Percentiles rank a stretch among this genome's conserved stretches.
These are phyloP conservation scores for Xerocomus potaroensis DNA, from an alignment of 768 basidiomycete species.

Conservation along the genomic window DNA sequence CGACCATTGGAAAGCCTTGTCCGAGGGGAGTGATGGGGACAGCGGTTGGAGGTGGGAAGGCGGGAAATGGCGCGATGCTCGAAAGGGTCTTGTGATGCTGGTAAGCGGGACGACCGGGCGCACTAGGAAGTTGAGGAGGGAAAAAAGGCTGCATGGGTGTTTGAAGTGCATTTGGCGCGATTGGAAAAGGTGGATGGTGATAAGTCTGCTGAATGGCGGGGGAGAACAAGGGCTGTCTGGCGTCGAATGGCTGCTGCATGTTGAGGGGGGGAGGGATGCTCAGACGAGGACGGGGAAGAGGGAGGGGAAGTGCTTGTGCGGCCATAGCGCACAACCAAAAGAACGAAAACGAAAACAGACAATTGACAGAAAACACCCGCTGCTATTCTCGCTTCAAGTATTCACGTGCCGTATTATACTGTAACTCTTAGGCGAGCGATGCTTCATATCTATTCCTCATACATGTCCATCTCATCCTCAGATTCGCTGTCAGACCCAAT, in stretches of 20 bases:
- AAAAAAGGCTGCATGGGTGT: constrained; percentile 76
- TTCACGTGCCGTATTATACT: constrained; percentile 10
- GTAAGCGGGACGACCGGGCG: constrained; percentile 47
- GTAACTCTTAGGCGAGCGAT: no score
- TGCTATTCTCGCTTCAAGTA: constrained; percentile 9
- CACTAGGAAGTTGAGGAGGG: constrained; percentile 42
- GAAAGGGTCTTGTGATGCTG: constrained; percentile 51
- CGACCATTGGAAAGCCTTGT: constrained; percentile 52
- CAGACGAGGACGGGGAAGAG: constrained; percentile 44
- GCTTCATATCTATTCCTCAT: constrained; percentile 33
- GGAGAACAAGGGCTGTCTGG: constrained; percentile 37
- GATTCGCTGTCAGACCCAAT: constrained; percentile 48
- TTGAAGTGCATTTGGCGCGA: constrained; percentile 46
- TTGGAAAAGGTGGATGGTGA: constrained; percentile 48
- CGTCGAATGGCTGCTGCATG: constrained; percentile 55
- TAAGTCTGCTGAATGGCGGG: constrained; percentile 48
- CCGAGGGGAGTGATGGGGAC: constrained; percentile 60
- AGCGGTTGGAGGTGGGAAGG: constrained; percentile 51
- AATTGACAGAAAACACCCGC: neutral
- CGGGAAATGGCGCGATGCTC: constrained; percentile 62
- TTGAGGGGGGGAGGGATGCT: constrained; percentile 51
- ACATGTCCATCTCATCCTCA: constrained; percentile 42
- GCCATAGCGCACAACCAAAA: constrained; percentile 17
- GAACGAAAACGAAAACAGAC: neutral
- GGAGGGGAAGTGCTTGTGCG: constrained; percentile 28